Evolutionary conservation across 169 alveolate genomes (phyloP).

Genomic region (Blepharisma undulans): DNA sequence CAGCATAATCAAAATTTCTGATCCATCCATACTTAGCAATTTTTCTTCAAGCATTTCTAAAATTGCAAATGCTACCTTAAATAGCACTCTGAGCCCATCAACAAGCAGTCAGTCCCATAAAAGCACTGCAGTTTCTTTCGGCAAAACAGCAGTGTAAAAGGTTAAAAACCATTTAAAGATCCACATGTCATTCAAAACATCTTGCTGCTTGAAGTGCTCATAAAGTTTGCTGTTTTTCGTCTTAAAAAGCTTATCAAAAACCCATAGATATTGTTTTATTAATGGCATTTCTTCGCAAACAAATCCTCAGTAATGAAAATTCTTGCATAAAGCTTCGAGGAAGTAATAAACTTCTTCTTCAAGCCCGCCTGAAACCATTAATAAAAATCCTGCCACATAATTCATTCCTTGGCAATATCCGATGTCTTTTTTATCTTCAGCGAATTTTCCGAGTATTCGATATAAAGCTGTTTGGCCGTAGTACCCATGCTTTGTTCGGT

Average conservation of each 20-base stretch:
- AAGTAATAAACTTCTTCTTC: slow-evolving; percentile 22
- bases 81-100: background rate
- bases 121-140: background rate
- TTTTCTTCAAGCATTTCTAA: slow-evolving; percentile 1
- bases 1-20: background rate
- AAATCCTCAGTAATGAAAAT: background rate
- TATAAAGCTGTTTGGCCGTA: slow-evolving; percentile 56
- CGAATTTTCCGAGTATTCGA: slow-evolving; percentile 45
- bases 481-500: background rate
- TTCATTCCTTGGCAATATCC: slow-evolving; percentile 70
- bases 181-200: slow-evolving; percentile 27
- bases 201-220: slow-evolving; percentile 21
- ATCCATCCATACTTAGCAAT: background rate
- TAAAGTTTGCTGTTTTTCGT: background rate
- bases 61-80: slow-evolving; percentile 3
- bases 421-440: slow-evolving; percentile 38
- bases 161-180: slow-evolving; percentile 10
- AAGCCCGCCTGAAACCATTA: slow-evolving; percentile 36
- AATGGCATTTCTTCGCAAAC: background rate
- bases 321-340: background rate
- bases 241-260: slow-evolving; percentile 17
- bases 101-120: slow-evolving; percentile 26
- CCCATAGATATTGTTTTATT: background rate
- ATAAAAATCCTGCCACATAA: slow-evolving; percentile 43
- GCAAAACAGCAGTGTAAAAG: background rate